Conservation (phyloP, 1,284 basidiomycete species). For the Tylopilus sp. region DNA sequence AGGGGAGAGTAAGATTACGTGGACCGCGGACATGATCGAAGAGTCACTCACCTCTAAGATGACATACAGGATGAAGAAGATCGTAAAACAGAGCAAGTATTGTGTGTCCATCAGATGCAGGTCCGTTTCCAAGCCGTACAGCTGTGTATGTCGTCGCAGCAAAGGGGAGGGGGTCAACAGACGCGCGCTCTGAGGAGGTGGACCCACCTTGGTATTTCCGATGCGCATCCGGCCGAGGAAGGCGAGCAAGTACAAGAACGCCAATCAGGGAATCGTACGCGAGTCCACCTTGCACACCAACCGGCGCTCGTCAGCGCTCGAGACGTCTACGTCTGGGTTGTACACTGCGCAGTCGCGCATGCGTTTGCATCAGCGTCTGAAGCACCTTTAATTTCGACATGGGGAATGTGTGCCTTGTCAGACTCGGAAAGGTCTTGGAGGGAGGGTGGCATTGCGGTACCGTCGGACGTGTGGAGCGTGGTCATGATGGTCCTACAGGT, state of each 20-base stretch:
- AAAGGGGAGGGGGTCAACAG: not conserved
- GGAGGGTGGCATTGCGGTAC: not conserved
- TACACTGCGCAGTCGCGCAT: slow-evolving; percentile 31
- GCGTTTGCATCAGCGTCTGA: too few relatives aligned
- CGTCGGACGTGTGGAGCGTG: too few relatives aligned
- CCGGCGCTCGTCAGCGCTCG: slow-evolving; percentile 57
- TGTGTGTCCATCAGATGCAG: slow-evolving; percentile 59
- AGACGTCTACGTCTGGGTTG: slow-evolving; percentile 51
- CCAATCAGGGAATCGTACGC: slow-evolving; percentile 63
- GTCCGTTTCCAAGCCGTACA: slow-evolving; percentile 53
- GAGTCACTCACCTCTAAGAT: slow-evolving; percentile 48
- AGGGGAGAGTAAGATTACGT: not conserved
- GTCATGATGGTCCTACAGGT: too few relatives aligned
- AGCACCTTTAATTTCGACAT: slow-evolving; percentile 6
- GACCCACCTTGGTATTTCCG: slow-evolving; percentile 67
- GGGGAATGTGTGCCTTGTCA: slow-evolving; percentile 14
- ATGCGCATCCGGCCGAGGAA: slow-evolving; percentile 79
- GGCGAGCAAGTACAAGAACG: slow-evolving; percentile 70
- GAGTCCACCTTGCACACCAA: slow-evolving; percentile 64
- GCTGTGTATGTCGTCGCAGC: slow-evolving; percentile 32
- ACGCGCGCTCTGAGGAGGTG: not conserved
- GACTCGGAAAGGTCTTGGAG: slow-evolving; percentile 5
- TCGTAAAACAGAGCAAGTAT: slow-evolving; percentile 60
- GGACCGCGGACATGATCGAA: not conserved
- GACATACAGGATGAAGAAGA: slow-evolving; percentile 64